Conservation (phyloP, 2,329 filamentous ascomycete genomes). For the Cercospora sojina region DNA sequence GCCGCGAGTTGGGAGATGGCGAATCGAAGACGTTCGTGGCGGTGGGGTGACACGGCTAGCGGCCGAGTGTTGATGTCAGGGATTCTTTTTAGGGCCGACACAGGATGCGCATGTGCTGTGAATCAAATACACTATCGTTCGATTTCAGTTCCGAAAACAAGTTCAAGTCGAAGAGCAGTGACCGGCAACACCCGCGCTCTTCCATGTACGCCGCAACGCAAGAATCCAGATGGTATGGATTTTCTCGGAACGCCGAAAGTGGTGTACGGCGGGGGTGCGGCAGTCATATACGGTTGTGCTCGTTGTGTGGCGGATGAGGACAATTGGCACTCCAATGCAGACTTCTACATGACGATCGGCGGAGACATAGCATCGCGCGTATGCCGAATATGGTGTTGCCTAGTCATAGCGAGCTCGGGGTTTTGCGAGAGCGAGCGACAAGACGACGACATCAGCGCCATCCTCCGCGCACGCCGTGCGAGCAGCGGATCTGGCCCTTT, state of each 20-base stretch:
- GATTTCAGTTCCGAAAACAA: not conserved
- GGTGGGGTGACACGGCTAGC: conserved; percentile 9
- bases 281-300: not conserved
- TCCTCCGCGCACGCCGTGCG: not conserved
- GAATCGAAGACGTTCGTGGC: conserved; percentile 4
- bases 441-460: not conserved
- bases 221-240: not conserved
- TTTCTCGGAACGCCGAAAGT: not conserved
- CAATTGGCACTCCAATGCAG: not conserved
- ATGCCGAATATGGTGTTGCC: not conserved
- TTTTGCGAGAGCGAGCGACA: conserved; percentile 1
- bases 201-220: not conserved
- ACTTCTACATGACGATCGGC: not conserved
- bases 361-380: not conserved
- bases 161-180: not conserved
- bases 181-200: not conserved
- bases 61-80: conserved; percentile 12
- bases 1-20: not conserved
- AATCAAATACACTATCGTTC: not conserved
- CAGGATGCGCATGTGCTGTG: not conserved
- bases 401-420: not conserved
- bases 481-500: not conserved
- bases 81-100: conserved; percentile 4
- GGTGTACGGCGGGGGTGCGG: not conserved
- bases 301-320: not conserved